Evolutionary conservation across 2,329 filamentous ascomycete species (phyloP), one percentile per base, ranked within the genome.

Genomic region (Botrytis byssoidea): DNA sequence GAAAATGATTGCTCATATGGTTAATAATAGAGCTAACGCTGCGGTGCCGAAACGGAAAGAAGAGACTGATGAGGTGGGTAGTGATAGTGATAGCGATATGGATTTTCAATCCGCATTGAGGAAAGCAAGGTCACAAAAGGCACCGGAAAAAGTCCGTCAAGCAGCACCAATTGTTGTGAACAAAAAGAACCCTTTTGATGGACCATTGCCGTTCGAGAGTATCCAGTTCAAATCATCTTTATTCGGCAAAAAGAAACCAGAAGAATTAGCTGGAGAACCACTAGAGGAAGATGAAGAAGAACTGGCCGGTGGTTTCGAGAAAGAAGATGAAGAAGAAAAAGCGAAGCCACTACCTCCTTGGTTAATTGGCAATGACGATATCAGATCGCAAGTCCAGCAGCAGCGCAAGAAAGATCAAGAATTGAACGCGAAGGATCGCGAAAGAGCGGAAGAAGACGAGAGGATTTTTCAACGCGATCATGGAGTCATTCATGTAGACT

Each of bases 141-240:
- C 86, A 59, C 76, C 81, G 4, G 80, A 81, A 60, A 81, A 81
- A 29, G 83, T 82, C 60, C 81, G 71, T 22, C 69, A 82, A 66
- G 76, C 81, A 40, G 79, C 82, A 6, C 81, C 83, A 32, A 79
- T 84, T 4, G 79, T 82, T n/a, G 81, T 86, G 16, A 90, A 88
- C 68, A 85, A 87, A 51, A 89, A 88, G 76, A 89, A 90, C 77
- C 86, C 89, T 4, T 92, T 97, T 79, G 89, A 89, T 76, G 95
- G 95, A 0, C 94, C 95, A 0, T 83, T 99, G 8, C 96, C 96
- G 0, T 99, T 99, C 79, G 94, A 97, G 78, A 95, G 94, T 79
- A 86, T 97, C 1, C 90, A 92, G 63, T 90, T 88, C 86, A 90
- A 88, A 70, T 91, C 88, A 3, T 87, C 86, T 1, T 84, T 90